Evolutionary conservation across 2,329 filamentous ascomycete species (phyloP).

Genomic region (Aspergillus ochraceoroseus): DNA sequence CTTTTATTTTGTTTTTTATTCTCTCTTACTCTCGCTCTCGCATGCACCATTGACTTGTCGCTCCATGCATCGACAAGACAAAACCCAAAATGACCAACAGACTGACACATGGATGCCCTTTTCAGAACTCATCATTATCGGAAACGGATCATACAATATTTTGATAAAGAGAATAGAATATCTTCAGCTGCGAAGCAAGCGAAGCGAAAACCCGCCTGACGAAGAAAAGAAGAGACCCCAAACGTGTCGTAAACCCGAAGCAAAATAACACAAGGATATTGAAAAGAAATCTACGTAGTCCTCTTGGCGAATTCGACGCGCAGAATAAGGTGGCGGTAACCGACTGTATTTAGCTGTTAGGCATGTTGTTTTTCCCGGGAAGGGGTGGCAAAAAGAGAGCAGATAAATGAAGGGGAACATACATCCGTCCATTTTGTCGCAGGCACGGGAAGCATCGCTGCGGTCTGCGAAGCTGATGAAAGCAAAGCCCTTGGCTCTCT

Average conservation of each 20-base stretch:
- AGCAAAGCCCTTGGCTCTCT: conserved; percentile 94
- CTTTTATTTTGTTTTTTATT: conserved; percentile 18
- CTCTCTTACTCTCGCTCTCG: conserved; percentile 2
- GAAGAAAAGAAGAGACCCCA: conserved; percentile 25
- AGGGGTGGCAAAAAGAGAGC: conserved; percentile 1
- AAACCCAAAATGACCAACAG: conserved; percentile 24
- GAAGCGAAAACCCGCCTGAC: conserved; percentile 32
- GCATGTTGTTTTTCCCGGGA: not conserved
- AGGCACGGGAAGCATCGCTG: conserved; percentile 82
- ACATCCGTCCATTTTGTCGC: conserved; percentile 96
- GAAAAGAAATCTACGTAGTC: conserved; percentile 32
- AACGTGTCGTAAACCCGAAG: conserved; percentile 27
- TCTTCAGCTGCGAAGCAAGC: conserved; percentile 27
- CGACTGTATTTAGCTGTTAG: conserved; percentile 40
- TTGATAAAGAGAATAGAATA: conserved; percentile 31
- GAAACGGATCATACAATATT: conserved; percentile 34
- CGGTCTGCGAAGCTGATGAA: conserved; percentile 97
- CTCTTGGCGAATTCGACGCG: conserved; percentile 52
- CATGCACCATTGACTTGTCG: conserved; percentile 3
- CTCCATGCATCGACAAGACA: too few relatives aligned
- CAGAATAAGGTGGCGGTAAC: conserved; percentile 51
- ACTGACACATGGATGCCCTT: conserved; percentile 28
- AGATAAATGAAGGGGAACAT: conserved; percentile 34
- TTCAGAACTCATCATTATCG: conserved; percentile 34
- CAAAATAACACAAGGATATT: conserved; percentile 5